These are phyloP conservation scores for Cyberlindnera americana DNA, from an alignment of 805 yeast genomes.

Conservation along the genomic window DNA sequence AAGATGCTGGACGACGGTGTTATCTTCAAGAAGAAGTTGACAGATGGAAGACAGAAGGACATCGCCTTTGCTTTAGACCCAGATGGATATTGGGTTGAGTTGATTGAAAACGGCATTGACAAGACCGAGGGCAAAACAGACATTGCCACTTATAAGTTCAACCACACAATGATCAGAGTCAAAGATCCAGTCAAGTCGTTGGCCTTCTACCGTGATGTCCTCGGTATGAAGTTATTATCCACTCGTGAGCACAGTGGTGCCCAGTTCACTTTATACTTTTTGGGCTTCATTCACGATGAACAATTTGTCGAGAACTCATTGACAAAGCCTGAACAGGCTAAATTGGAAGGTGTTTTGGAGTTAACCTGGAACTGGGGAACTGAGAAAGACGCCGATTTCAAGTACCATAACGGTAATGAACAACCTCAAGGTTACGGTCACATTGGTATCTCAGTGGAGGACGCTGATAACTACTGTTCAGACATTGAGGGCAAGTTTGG, in stretches of 20 bases:
- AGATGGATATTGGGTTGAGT: conserved; percentile 95
- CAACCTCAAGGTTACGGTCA: conserved; percentile 85
- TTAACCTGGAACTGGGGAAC: conserved; percentile 97
- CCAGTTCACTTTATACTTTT: conserved; percentile 79
- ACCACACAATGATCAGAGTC: conserved; percentile 91
- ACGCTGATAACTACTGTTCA: conserved; percentile 55
- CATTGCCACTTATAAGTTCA: conserved; percentile 40
- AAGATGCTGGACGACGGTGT: conserved; percentile 60
- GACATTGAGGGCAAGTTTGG: conserved; percentile 44
- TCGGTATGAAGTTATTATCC: conserved; percentile 76
- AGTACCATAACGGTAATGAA: conserved; percentile 81
- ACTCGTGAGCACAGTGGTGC: conserved; percentile 60
- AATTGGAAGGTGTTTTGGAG: conserved; percentile 72
- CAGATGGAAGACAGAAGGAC: conserved; percentile 88
- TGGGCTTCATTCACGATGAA: conserved; percentile 60
- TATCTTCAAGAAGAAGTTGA: conserved; percentile 72
- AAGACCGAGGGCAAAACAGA: conserved; percentile 41
- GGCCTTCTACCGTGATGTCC: conserved; percentile 69
- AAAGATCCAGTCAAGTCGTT: conserved; percentile 77
- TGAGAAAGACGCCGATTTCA: conserved; percentile 68
- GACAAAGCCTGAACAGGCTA: conserved; percentile 31
- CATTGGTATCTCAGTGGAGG: conserved; percentile 65
- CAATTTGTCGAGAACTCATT: conserved; percentile 42
- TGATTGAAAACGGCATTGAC: conserved; percentile 55
- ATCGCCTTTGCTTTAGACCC: conserved; percentile 96